phyloP scores from a whole-genome alignment of 2,329 filamentous ascomycete genomes.

The Knufia petricola region DNA sequence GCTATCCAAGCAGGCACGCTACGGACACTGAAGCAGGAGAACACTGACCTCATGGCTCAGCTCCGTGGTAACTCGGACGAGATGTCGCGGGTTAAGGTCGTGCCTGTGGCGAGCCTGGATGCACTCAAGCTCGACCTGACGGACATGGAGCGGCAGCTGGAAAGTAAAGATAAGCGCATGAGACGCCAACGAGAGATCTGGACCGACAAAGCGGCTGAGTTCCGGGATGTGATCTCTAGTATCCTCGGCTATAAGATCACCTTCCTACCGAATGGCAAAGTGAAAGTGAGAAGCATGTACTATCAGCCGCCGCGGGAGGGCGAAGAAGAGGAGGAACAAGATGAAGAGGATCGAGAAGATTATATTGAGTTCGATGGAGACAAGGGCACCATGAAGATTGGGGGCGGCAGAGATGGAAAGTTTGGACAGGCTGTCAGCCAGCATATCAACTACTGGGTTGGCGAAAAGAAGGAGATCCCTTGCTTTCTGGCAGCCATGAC shows the following conservation, averaged over 20 bases:
- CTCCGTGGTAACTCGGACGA: constrained; percentile 42
- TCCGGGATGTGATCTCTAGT: constrained; percentile 86
- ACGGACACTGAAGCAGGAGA: constrained; percentile 68
- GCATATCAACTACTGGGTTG: constrained; percentile 90
- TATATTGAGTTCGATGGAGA: constrained; percentile 80
- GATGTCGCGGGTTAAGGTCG: constrained; percentile 45
- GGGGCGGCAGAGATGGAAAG: constrained; percentile 72
- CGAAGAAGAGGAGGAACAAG: constrained; percentile 24
- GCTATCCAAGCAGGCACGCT: constrained; percentile 76
- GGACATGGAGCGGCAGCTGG: constrained; percentile 60
- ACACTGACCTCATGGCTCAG: constrained; percentile 68
- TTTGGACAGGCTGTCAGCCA: constrained; percentile 80
- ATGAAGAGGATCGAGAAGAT: constrained; percentile 41
- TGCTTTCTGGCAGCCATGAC: constrained; percentile 87
- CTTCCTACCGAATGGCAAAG: constrained; percentile 94
- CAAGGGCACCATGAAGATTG: constrained; percentile 95
- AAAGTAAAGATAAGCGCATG: constrained; percentile 66
- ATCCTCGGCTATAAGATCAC: constrained; percentile 91
- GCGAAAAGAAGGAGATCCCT: constrained; percentile 85
- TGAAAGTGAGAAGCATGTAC: constrained; percentile 80
- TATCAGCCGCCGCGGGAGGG: constrained; percentile 61
- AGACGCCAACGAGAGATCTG: constrained; percentile 86
- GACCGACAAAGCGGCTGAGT: constrained; percentile 82
- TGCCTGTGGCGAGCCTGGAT: constrained; percentile 68
- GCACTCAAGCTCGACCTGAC: constrained; percentile 66